Base-by-base conservation (phyloP, 352 stramenopile genomes). In the Globisporangium irregulare region DNA sequence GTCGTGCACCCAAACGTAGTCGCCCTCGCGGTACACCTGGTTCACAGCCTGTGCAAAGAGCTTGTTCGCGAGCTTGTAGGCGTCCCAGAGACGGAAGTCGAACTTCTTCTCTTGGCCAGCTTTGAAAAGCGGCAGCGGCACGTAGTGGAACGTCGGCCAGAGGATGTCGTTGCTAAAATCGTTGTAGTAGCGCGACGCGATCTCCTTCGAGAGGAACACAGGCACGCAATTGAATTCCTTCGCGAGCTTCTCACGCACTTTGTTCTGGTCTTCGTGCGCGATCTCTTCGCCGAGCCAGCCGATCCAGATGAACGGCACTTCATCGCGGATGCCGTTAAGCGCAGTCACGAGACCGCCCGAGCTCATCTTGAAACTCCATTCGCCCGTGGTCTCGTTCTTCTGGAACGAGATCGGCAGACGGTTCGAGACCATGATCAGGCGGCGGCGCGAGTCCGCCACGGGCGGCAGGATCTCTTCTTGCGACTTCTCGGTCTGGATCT, bases 91-190 rank as follows among this genome's bases (percentile, higher is more conserved):
- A 0, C 81, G 77, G 57, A 93, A 93, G 59, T 97, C 91, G 68
- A 97, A 97, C 68, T 97, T 97, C 72, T 97, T 97, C 61, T 97
- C 90, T 48, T 73, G 90, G 2, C 88, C 90, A 4, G 87, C 80
- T n/a, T 92, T 86, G 56, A 97, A 95, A 27, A 96, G 81, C 34
- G 89, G 90, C 65, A 97, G 66, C 53, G 90, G 87, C 43, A 97
- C 89, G 66, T 97, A 97, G 73, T 97, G 91, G 73, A 97, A 97
- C 25, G 93, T 92, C 15, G 91, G 90, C 91, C 91, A 97, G 32
- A 97, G 66, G 62, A 97, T 93, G 67, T 97, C 89, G 71, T 97
- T 97, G 75, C 86, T 95, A 63, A 97, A 97, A 56, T 92, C 91
- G 69, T 97, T 97, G 75, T 97, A 97, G 76, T 96, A 97, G 14